phyloP scores from a whole-genome alignment of 129 eudicot genomes.

The Solidago caesia region DNA sequence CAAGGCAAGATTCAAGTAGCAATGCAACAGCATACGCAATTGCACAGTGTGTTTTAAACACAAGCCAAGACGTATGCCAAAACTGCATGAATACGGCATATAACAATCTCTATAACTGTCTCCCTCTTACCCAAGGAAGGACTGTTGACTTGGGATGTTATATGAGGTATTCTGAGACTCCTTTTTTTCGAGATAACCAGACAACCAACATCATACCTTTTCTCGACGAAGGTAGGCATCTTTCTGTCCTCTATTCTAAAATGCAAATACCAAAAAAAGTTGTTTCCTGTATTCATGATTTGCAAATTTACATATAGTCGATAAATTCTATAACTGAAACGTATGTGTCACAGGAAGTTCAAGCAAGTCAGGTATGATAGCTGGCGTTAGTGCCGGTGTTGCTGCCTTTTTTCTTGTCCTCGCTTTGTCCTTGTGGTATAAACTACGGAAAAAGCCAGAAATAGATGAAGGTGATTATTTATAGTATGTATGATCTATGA shows the following conservation, averaged over 20 bases:
- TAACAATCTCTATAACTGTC: slow-evolving; percentile 38
- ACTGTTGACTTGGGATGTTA: slow-evolving; percentile 57
- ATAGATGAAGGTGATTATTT: slow-evolving; percentile 35
- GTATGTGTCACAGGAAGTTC: slow-evolving; percentile 44
- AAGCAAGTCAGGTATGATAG: slow-evolving; percentile 38
- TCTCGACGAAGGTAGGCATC: slow-evolving; percentile 36
- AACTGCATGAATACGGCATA: slow-evolving; percentile 52
- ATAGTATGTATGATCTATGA: neutral
- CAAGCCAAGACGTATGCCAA: slow-evolving; percentile 38
- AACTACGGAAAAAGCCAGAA: slow-evolving; percentile 34
- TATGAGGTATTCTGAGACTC: slow-evolving; percentile 45
- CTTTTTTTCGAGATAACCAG: slow-evolving; percentile 50
- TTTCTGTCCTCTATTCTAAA: neutral
- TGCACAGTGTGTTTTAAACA: slow-evolving; percentile 51
- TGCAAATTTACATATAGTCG: neutral
- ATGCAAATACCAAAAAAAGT: neutral
- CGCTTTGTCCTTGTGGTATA: slow-evolving; percentile 40
- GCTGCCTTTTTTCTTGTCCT: slow-evolving; percentile 37
- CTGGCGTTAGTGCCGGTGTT: slow-evolving; percentile 55
- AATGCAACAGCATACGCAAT: slow-evolving; percentile 40
- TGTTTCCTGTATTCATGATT: neutral
- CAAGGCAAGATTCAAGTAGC: slow-evolving; percentile 21
- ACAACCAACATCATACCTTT: slow-evolving; percentile 43
- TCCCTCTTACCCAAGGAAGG: slow-evolving; percentile 48
- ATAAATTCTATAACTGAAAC: neutral